Evolutionary conservation across 2,329 filamentous ascomycete genomes (phyloP).

Genomic region (Microsporum ferrugineum): DNA sequence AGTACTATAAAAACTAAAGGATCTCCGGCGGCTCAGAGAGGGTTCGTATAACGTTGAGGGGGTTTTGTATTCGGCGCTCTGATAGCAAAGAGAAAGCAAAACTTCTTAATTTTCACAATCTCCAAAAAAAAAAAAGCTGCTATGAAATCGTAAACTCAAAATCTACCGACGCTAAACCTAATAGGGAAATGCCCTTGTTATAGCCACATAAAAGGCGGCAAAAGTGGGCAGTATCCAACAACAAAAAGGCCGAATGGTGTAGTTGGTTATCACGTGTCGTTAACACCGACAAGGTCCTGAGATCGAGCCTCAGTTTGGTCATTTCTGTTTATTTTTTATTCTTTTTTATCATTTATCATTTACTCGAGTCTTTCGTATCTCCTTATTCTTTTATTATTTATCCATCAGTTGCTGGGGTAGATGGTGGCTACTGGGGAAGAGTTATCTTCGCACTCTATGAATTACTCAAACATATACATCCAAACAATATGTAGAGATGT

Average conservation of each 20-base stretch:
- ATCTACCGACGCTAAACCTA: neutral
- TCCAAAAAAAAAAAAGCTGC: constrained; percentile 1
- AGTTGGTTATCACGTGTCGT: constrained; percentile 5
- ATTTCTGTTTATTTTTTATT: constrained; percentile 1
- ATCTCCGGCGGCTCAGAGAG: neutral
- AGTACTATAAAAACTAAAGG: neutral
- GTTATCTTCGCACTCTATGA: neutral
- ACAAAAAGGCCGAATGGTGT: constrained; percentile 2
- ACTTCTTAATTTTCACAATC: neutral
- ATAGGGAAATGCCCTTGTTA: neutral
- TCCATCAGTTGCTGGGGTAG: neutral
- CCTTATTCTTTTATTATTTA: neutral
- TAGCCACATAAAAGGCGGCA: neutral
- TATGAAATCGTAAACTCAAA: neutral
- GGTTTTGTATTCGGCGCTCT: neutral
- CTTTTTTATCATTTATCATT: neutral
- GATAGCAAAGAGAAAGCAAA: neutral
- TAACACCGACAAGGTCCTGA: constrained; percentile 12
- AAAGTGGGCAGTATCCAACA: neutral
- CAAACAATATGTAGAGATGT: neutral
- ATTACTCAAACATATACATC: neutral
- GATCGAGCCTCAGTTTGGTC: constrained; percentile 13
- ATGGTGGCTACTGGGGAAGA: neutral
- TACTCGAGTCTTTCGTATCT: neutral
- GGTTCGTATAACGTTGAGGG: neutral